Evolutionary conservation across 495 filamentous ascomycete genomes (phyloP), one percentile per base, ranked within the genome.

Genomic region (Aspergillus sclerotioniger): DNA sequence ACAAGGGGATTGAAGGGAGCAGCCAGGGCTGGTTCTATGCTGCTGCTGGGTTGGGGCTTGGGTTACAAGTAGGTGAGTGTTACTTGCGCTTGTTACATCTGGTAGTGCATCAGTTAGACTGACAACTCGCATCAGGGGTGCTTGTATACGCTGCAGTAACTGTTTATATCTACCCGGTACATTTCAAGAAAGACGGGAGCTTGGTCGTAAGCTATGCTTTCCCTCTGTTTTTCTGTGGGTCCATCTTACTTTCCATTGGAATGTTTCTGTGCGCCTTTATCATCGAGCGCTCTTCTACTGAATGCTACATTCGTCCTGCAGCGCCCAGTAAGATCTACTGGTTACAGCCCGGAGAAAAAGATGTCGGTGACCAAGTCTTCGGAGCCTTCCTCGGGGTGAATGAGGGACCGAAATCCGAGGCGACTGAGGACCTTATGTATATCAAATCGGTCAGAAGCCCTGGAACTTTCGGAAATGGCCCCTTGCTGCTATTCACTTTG

Each of bases 261-360:
- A 80, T 80, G 74, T 68, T 76, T 31, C 61, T 67, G 39, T 74
- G 73, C 52, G 74, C 73, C 0, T 67, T 73, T n/a, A 58, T 78
- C 12, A 72, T 78, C 28, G 68, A 73, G 43, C 69, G 67, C 28
- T 71, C 67, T 0, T 75, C 76, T 0, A 64, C 57, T 17, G 60
- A 77, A 54, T 67, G 59, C 19, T 64, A 68, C 5, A 48, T 72
- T 44, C 49, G 62, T 37, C 59, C 71, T 3, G 47, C 61, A 17
- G 67, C 62, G 6, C 64, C 69, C 10, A 74, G 71, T 54, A 77
- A 71, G 52, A 58, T 74, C 9, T 77, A 72, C 59, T 77, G 76
- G 76, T 51, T 79, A 1, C 76, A 79, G 32, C 76, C 77, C 0
- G 73, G 75, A 8, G 62, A 69, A 16, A 73, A 79, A 37, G 52